Percentiles rank a stretch among this genome's conserved stretches.
These are phyloP conservation scores for Rhynchosporium secalis DNA, from an alignment of 2,329 filamentous ascomycete genomes.

Conservation along the genomic window DNA sequence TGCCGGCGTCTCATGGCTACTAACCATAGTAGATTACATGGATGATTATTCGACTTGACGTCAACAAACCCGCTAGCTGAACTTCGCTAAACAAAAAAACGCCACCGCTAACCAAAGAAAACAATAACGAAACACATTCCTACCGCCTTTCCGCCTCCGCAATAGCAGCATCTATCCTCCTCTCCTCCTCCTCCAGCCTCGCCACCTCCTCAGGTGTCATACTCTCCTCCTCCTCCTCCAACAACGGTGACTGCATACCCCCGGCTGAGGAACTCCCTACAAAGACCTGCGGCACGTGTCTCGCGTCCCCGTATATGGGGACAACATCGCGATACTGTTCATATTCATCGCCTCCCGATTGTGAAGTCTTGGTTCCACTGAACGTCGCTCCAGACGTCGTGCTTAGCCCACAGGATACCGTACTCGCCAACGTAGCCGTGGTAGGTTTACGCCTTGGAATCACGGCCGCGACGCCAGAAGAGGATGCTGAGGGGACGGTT, in stretches of 20 bases:
- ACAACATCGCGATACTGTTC: slow-evolving; percentile 29
- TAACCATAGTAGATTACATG: neutral
- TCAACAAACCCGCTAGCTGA: neutral
- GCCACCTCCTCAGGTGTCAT: slow-evolving; percentile 35
- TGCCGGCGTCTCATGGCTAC: neutral
- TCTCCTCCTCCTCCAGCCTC: slow-evolving; percentile 38
- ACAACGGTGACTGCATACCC: slow-evolving; percentile 19
- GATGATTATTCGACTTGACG: neutral
- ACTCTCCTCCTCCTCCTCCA: slow-evolving; percentile 26
- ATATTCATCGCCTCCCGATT: slow-evolving; percentile 16
- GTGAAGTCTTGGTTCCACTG: slow-evolving; percentile 4
- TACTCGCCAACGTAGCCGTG: slow-evolving; percentile 9
- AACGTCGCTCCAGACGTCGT: slow-evolving; percentile 15
- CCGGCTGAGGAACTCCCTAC: slow-evolving; percentile 9
- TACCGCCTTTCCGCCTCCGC: slow-evolving; percentile 32
- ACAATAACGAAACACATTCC: neutral
- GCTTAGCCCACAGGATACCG: slow-evolving; percentile 25
- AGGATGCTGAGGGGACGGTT: slow-evolving; percentile 22
- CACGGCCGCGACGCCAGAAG: slow-evolving; percentile 22
- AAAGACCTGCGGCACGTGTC: slow-evolving; percentile 28
- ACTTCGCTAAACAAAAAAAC: slow-evolving; percentile 19
- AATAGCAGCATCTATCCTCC: slow-evolving; percentile 37
- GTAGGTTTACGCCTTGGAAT: slow-evolving; percentile 29
- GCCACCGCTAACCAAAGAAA: neutral
- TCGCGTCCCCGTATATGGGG: slow-evolving; percentile 25